phyloP scores from a whole-genome alignment of 2,329 filamentous ascomycete species.

The Cyphellophora europaea region DNA sequence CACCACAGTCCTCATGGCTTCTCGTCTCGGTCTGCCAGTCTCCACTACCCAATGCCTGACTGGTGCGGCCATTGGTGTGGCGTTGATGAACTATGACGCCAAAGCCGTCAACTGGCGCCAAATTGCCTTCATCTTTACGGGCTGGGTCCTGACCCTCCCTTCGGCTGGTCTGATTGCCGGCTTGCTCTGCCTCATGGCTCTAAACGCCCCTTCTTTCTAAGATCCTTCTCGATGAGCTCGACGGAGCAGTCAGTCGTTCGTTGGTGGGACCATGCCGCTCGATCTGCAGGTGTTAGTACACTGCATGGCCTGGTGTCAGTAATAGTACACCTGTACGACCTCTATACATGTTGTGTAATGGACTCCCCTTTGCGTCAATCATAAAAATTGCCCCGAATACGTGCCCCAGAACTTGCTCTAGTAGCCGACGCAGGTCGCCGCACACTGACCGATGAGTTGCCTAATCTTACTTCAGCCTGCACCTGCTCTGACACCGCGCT shows the following conservation, averaged over 20 bases:
- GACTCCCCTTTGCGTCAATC: too few species aligned
- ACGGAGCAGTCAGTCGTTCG: background rate
- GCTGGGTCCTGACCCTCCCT: conserved; percentile 37
- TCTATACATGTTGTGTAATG: too few species aligned
- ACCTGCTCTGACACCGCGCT: too few species aligned
- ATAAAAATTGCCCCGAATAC: too few species aligned
- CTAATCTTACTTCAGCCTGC: too few species aligned
- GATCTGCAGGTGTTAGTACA: too few species aligned
- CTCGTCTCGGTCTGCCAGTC: conserved; percentile 25
- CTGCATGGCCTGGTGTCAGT: too few species aligned
- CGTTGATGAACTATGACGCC: conserved; percentile 27
- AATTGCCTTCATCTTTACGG: conserved; percentile 32
- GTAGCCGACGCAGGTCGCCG: too few species aligned
- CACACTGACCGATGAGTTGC: too few species aligned
- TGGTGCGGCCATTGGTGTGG: conserved; percentile 26
- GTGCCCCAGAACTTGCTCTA: too few species aligned
- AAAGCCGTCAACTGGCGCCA: conserved; percentile 36
- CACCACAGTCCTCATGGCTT: conserved; percentile 28
- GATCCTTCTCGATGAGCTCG: background rate
- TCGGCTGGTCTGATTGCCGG: conserved; percentile 31
- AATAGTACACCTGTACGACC: too few species aligned
- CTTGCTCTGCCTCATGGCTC: conserved; percentile 29
- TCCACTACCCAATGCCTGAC: conserved; percentile 29
- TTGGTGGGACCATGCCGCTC: too few species aligned
- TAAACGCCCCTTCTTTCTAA: conserved; percentile 31